phyloP scores from a whole-genome alignment of 129 eudicot genomes.

The Calendula officinalis region DNA sequence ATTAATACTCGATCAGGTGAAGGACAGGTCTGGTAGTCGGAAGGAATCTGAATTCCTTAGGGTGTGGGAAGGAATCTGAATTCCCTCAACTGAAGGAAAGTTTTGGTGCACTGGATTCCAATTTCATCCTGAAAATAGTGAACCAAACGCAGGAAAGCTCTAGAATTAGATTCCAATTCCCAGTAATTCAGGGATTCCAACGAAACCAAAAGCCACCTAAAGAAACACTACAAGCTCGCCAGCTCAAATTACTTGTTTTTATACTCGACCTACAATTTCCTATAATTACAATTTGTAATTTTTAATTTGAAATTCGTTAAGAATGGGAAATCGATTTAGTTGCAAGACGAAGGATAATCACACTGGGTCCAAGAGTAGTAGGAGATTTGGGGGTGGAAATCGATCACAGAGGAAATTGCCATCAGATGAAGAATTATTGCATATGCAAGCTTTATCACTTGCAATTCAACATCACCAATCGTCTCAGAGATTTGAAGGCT shows the following conservation, averaged over 20 bases:
- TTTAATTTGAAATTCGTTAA: neutral
- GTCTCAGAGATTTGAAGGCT: conserved; percentile 91
- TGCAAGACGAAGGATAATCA: conserved; percentile 56
- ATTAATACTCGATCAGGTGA: no score
- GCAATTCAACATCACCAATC: conserved; percentile 96
- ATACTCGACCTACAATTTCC: conserved; percentile 16
- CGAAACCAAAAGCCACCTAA: no score
- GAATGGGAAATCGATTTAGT: conserved; percentile 84
- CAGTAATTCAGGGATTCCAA: no score
- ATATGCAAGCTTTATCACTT: conserved; percentile 82
- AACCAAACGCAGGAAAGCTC: no score
- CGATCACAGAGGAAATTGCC: conserved; percentile 62
- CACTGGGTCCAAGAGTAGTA: conserved; percentile 69
- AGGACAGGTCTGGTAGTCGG: no score
- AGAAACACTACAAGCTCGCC: conserved; percentile 13
- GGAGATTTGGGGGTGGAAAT: conserved; percentile 39
- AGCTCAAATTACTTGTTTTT: conserved; percentile 9
- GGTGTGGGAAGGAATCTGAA: no score
- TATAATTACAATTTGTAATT: neutral
- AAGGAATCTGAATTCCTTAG: no score
- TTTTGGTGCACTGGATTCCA: no score
- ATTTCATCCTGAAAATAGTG: no score
- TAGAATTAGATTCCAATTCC: no score
- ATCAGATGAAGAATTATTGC: conserved; percentile 77
- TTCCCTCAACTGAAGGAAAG: no score